These are phyloP conservation scores for Grigorovia humatica DNA, from an alignment of 805 yeast genomes.

Conservation along the genomic window DNA sequence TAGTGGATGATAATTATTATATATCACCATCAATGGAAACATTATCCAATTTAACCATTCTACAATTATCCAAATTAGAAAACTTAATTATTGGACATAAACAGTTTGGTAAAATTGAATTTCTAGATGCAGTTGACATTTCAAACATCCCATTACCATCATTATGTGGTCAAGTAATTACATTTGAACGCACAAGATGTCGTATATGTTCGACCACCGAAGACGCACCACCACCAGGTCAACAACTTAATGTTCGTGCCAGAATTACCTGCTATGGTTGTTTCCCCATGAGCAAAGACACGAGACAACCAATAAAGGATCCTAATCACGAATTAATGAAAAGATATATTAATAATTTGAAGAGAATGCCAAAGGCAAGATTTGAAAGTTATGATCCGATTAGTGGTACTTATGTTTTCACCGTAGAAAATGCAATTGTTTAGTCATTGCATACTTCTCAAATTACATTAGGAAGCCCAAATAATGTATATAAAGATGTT, in stretches of 20 bases:
- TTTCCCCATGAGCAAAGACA: slow-evolving; percentile 70
- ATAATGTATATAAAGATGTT: neutral
- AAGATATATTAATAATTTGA: slow-evolving; percentile 59
- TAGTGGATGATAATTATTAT: slow-evolving; percentile 75
- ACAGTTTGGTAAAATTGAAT: slow-evolving; percentile 63
- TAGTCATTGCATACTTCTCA: neutral
- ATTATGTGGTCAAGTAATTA: slow-evolving; percentile 56
- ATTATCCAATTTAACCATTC: slow-evolving; percentile 46
- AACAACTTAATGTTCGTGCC: slow-evolving; percentile 75
- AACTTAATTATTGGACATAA: slow-evolving; percentile 70
- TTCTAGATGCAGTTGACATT: slow-evolving; percentile 74
- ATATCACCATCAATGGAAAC: slow-evolving; percentile 66
- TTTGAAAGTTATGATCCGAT: slow-evolving; percentile 71
- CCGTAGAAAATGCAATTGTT: slow-evolving; percentile 15
- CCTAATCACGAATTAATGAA: slow-evolving; percentile 62
- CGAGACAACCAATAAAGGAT: slow-evolving; percentile 65
- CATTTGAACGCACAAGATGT: slow-evolving; percentile 51
- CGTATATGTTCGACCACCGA: slow-evolving; percentile 60
- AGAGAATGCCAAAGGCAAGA: slow-evolving; percentile 35
- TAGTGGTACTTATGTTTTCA: slow-evolving; percentile 63
- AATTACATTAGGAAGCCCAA: no score
- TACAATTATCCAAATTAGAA: slow-evolving; percentile 52
- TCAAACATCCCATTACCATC: slow-evolving; percentile 54
- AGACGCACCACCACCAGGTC: slow-evolving; percentile 54
- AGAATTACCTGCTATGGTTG: slow-evolving; percentile 67